Evolutionary conservation across 2,329 filamentous ascomycete species (phyloP).

Genomic region (Aspergillus hiratsukae): DNA sequence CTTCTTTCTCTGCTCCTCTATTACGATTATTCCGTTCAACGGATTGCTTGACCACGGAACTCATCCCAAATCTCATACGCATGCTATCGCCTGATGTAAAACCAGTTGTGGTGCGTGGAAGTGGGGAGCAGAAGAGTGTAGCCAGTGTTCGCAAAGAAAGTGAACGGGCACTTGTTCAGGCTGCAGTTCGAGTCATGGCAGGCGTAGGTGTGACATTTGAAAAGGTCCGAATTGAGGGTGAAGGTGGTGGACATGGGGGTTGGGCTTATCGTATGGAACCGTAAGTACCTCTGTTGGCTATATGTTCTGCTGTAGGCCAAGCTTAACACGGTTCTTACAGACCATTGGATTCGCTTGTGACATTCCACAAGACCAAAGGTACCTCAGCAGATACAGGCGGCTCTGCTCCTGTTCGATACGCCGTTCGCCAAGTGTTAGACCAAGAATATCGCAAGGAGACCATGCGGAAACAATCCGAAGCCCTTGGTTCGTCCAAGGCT

Average conservation of each 20-base stretch:
- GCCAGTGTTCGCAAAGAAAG: constrained; percentile 84
- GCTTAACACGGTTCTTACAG: constrained; percentile 27
- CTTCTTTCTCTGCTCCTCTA: constrained; percentile 65
- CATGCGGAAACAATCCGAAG: constrained; percentile 60
- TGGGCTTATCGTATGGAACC: constrained; percentile 96
- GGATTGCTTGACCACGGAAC: constrained; percentile 72
- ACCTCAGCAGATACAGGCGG: constrained; percentile 49
- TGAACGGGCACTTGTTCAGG: constrained; percentile 74
- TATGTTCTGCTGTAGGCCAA: background rate
- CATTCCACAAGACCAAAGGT: constrained; percentile 49
- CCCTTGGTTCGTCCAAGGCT: constrained; percentile 38
- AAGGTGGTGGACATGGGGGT: constrained; percentile 55
- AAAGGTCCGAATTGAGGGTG: constrained; percentile 70
- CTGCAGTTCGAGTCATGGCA: constrained; percentile 77
- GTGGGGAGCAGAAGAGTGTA: constrained; percentile 59
- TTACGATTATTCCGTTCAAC: constrained; percentile 73
- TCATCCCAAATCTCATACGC: constrained; percentile 77
- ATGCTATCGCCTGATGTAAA: constrained; percentile 88
- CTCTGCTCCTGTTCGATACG: constrained; percentile 76
- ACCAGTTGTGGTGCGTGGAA: constrained; percentile 76
- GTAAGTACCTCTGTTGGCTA: constrained; percentile 49
- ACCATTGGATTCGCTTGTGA: constrained; percentile 70
- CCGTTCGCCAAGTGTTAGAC: constrained; percentile 87
- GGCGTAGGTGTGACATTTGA: constrained; percentile 78
- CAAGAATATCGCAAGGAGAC: constrained; percentile 79